These are phyloP conservation scores for Ogataea thermomethanolica DNA, from an alignment of 805 yeast species.

Conservation along the genomic window DNA sequence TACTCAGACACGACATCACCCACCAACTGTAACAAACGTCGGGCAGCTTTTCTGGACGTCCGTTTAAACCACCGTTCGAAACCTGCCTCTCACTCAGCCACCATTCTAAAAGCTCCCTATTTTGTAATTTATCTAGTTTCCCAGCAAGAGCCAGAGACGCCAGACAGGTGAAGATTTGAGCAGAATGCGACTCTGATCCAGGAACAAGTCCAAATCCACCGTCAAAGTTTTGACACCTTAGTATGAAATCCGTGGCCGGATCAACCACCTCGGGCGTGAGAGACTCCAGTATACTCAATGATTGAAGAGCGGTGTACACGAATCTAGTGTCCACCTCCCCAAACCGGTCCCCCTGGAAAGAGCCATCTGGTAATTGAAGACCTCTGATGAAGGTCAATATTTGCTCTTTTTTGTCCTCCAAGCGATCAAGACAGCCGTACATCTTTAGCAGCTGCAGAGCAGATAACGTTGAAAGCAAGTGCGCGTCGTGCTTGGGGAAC, in stretches of 20 bases:
- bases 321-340: conserved; percentile 95
- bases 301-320: conserved; percentile 75
- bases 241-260: conserved; percentile 63
- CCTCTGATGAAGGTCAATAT: conserved; percentile 38
- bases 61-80: conserved; percentile 86
- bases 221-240: conserved; percentile 80
- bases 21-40: conserved; percentile 99
- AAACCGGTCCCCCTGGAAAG: conserved; percentile 84
- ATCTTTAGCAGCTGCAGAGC: conserved; percentile 78
- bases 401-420: conserved; percentile 24
- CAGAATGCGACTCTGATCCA: conserved; percentile 94
- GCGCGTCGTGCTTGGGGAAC: conserved; percentile 86
- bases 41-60: conserved; percentile 92
- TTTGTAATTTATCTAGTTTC: conserved; percentile 44
- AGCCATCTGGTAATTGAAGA: conserved; percentile 60
- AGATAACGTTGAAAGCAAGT: conserved; percentile 76
- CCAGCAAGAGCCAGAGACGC: conserved; percentile 73
- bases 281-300: conserved; percentile 64
- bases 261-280: conserved; percentile 46
- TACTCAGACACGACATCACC: conserved; percentile 76
- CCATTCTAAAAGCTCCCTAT: conserved; percentile 55
- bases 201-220: conserved; percentile 95
- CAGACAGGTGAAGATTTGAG: conserved; percentile 83
- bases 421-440: conserved; percentile 52
- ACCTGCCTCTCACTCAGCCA: conserved; percentile 94